Percentiles rank a stretch among this genome's conserved stretches.
Evolutionary conservation across 768 basidiomycete species (phyloP).

Genomic region (Phlegmacium glaucopus): DNA sequence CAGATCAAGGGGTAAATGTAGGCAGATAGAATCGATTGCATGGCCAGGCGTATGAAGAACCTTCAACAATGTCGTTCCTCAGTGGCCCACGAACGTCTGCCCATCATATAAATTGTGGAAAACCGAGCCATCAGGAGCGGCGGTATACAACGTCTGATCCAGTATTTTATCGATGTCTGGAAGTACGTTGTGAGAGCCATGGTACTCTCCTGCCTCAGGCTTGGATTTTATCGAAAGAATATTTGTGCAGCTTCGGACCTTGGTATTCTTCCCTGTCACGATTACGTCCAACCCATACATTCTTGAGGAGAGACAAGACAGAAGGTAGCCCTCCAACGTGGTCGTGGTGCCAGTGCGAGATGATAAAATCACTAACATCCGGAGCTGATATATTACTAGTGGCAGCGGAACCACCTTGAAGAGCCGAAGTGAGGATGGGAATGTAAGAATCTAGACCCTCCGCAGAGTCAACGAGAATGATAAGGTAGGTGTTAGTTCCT

Average conservation of each 20-base stretch:
- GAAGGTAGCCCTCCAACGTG: constrained; percentile 75
- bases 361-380: constrained; percentile 82
- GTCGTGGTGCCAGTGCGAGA: constrained; percentile 90
- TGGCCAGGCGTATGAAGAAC: constrained; percentile 90
- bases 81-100: constrained; percentile 44
- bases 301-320: constrained; percentile 63
- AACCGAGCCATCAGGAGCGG: constrained; percentile 35
- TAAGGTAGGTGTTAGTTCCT: too few species aligned
- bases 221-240: constrained; percentile 37
- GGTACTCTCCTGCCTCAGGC: constrained; percentile 14
- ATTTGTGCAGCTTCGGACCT: constrained; percentile 77
- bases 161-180: constrained; percentile 39
- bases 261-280: constrained; percentile 37
- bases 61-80: constrained; percentile 36
- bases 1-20: constrained; percentile 64
- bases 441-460: too few species aligned
- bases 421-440: constrained; percentile 57
- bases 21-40: constrained; percentile 79
- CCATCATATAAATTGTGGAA: constrained; percentile 60
- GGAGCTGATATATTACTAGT: constrained; percentile 38
- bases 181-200: constrained; percentile 30
- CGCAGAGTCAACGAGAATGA: too few species aligned
- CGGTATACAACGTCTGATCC: constrained; percentile 41
- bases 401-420: constrained; percentile 36
- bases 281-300: constrained; percentile 57